Base-by-base conservation (phyloP, 75 land plant genomes). In the Sequoia sempervirens region DNA sequence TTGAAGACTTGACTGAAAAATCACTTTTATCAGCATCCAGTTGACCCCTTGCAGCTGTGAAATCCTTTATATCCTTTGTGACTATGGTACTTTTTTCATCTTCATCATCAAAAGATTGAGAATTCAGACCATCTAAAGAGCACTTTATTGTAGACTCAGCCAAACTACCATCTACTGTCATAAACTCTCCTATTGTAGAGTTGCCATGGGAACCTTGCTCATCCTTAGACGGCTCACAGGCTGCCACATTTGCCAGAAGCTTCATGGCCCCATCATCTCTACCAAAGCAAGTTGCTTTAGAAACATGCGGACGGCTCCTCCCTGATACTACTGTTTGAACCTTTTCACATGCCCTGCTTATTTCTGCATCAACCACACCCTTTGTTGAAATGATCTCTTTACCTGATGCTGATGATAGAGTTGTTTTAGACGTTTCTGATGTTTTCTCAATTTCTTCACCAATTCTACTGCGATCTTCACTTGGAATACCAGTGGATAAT, bases 191-290 rank as follows among this genome's bases (percentile, higher is more conserved):
- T 43, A 56, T 52, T 54, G 20, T 83, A 81, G 84, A 30, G 26
- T 18, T 68, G 23, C n/a, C 82, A 79, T 14, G 14, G 17, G 54
- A 32, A 28, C 43, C 14, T 37, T 85, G 46, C 73, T 85, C 91
- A 83, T 90, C 86, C 50, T 87, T 92, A 5, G 89, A 84, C 12
- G 86, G 88, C 83, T 95, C 95, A 81, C 87, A 90, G 73, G 96
- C 91, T 83, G 99, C 99, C 37, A 96, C 96, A 90, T 95, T 96
- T 46, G 99, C 99, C 85, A 98, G 93, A 38, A 96, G 81, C 75
- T 95, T 95, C 93, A 98, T 98, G 34, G 95, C 99, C 76, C 86
- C 84, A 81, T 96, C 99, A 91, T 90, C 97, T 17, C 82, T 89
- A 53, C 50, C 89, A 73, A 89, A 37, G 40, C 86, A 83, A 86